Evolutionary conservation across 2,329 filamentous ascomycete species (phyloP), one percentile per base, ranked within the genome.

Genomic region (Ophiostoma fasciatum): DNA sequence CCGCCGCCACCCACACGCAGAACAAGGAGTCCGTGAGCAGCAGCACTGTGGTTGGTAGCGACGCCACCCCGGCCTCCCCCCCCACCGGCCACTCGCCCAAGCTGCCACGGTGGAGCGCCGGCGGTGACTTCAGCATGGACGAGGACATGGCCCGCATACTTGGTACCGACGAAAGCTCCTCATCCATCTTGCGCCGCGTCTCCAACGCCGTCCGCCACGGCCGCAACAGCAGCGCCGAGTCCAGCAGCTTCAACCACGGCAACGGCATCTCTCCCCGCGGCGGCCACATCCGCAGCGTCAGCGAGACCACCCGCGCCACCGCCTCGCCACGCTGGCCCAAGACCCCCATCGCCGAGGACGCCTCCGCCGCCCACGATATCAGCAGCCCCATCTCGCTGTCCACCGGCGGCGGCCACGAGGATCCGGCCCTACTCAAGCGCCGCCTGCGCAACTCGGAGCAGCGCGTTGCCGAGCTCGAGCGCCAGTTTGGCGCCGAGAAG

Each of bases 121-220:
- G 82, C 35, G 83, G 78, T 37, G 85, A 93, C 45, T 90, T 94
- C 51, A 90, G 81, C 41, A 76, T 94, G 78, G 88, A 96, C 45
- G 87, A 94, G 55, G 90, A 96, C 52, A 84, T 94, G 74, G 81
- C 82, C 36, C 78, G 87, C 39, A 88, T 94, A 39, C 65, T 94
- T 41, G 80, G 76, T 28, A 77, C 74, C 15, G 83, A 88, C 41
- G 82, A 85, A 52, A 66, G 69, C 29, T 78, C 75, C 22, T 78
- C 82, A 19, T 88, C 82, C 1, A 81, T 94, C 42, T 63, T 96
- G 43, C 81, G 83, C 39, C 76, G 84, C 35, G 82, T 94, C 28
- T 96, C 90, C 7, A 94, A 94, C 52, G 87, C 83, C 34, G 85
- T 94, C 39, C 82, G 85, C 44, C 90, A 96, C 56, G 85, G 85